phyloP scores from a whole-genome alignment of 208 protist genomes.

The Sergeia podlipaevii region DNA sequence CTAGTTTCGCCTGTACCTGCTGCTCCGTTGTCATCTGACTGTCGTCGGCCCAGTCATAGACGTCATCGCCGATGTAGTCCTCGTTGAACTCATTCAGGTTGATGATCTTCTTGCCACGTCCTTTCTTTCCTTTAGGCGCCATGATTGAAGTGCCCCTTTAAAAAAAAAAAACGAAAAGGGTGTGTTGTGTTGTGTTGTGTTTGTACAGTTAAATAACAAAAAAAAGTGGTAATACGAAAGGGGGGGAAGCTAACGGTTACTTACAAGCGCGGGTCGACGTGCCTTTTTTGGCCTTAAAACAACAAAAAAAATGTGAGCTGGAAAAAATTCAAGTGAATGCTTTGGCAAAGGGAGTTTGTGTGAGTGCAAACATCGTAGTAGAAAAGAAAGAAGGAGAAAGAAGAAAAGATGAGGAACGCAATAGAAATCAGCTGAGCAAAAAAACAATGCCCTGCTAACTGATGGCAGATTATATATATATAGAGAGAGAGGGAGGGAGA shows the following conservation, averaged over 20 bases:
- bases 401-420: slow-evolving; percentile 1
- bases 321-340: too few relatives aligned
- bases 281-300: neutral
- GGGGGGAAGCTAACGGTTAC: neutral
- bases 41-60: slow-evolving; percentile 75
- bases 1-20: slow-evolving; percentile 40
- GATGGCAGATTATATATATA: neutral
- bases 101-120: slow-evolving; percentile 59
- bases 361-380: too few relatives aligned
- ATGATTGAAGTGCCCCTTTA: slow-evolving; percentile 21
- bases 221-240: neutral
- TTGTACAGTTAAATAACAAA: neutral
- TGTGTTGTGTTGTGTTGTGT: neutral
- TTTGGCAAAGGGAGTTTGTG: too few relatives aligned
- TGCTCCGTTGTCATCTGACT: slow-evolving; percentile 54
- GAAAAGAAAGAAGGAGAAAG: neutral
- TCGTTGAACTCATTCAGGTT: slow-evolving; percentile 80
- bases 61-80: slow-evolving; percentile 68
- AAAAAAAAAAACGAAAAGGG: slow-evolving; percentile 1
- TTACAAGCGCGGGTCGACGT: neutral
- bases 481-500: slow-evolving; percentile 3
- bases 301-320: neutral
- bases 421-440: neutral
- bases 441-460: neutral
- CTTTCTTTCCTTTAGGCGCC: slow-evolving; percentile 69